phyloP scores from a whole-genome alignment of 441 rosid genomes.

The Aleurites moluccanus region DNA sequence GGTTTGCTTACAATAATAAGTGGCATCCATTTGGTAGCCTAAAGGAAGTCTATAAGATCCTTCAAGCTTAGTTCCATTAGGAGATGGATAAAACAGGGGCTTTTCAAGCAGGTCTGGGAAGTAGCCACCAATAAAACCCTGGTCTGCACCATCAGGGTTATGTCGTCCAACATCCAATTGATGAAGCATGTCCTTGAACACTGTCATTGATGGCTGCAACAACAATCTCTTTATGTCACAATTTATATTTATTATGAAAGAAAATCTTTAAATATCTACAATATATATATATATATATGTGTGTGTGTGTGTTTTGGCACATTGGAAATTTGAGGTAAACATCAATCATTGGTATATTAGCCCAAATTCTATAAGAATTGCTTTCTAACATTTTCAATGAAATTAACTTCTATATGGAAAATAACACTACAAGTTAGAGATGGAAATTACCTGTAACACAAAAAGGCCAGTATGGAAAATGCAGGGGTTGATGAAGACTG shows the following conservation, averaged over 20 bases:
- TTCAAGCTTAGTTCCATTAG: constrained; percentile 49
- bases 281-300: too few species aligned
- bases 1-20: constrained; percentile 69
- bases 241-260: too few species aligned
- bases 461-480: constrained; percentile 97
- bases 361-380: too few species aligned
- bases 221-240: constrained; percentile 1
- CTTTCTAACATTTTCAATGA: not conserved
- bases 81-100: constrained; percentile 71
- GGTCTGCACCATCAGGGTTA: constrained; percentile 94
- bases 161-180: constrained; percentile 54
- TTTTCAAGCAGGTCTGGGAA: constrained; percentile 74
- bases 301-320: too few species aligned
- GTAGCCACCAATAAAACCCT: constrained; percentile 89
- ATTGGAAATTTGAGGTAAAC: too few species aligned
- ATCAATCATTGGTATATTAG: too few species aligned
- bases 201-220: constrained; percentile 63
- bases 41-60: constrained; percentile 84
- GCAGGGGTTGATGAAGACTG: constrained; percentile 94
- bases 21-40: constrained; percentile 98
- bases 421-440: not conserved
- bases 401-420: not conserved
- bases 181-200: constrained; percentile 77
- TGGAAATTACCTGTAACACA: constrained; percentile 58
- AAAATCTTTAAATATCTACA: too few species aligned